Base-by-base conservation (phyloP, 1,139 yeast species). In the Diutina pseudorugosa region DNA sequence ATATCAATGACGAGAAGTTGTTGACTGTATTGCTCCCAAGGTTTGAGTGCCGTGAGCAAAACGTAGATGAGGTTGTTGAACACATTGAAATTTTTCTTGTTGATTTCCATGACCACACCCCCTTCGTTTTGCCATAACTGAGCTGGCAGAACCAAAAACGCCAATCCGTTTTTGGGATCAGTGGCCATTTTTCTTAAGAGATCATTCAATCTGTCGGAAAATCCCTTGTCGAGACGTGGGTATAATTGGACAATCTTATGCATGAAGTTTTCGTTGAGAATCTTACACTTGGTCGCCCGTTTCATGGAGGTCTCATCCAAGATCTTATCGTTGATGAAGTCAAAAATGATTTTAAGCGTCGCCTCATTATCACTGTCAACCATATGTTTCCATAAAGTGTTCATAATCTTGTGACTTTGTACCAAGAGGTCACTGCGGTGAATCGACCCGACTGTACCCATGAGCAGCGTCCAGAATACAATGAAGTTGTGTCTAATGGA, bases 261-360 rank as follows among this genome's bases (percentile, higher is more conserved):
- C 58, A 90, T 64, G 33, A 85, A 79, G 72, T 86, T 80, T 61
- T 91, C 98, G 60, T 87, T 89, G 60, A 91, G 77, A 19, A 90
- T 76, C 57, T 81, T 80, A 58, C 89, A 78, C 63, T 90, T 91
- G 1, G 90, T 78, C 54, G 83, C 71, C 60, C 82, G 83, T 57
- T 80, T 79, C 61, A 83, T 85, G 16, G 78, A 71, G 1, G 72
- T 62, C 59, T 91, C 97, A 36, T 67, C 64, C 44, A 89, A 62
- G 2, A 91, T 74, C 36, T 71, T 69, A 1, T 68, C 61, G 16
- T 73, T 77, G 53, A 89, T 67, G 40, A 81, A 73, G 0, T 66
- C 62, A 2, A 89, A 55, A 0, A 83, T 70, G 27, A 62, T 58
- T 0, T 58, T 56, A 27, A 82, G 66, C 1, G 75, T 57, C 7